These are phyloP conservation scores for Pseudogymnoascus sp. DNA, from an alignment of 2,329 filamentous ascomycete genomes.

Conservation along the genomic window DNA sequence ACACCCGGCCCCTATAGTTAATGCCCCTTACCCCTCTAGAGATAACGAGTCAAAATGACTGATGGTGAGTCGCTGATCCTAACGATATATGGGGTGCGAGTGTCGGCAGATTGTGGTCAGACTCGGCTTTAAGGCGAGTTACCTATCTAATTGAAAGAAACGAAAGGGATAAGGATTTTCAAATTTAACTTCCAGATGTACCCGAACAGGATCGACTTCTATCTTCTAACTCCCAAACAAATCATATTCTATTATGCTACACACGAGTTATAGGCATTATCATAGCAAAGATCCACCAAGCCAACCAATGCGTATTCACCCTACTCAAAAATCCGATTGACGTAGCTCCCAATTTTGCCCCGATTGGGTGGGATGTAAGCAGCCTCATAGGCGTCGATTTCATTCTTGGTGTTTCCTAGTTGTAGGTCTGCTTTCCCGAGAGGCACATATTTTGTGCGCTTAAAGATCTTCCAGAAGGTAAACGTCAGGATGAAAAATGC, in stretches of 20 bases:
- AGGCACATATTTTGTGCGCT: conserved; percentile 43
- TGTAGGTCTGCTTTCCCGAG: conserved; percentile 32
- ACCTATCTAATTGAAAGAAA: not conserved
- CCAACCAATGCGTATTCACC: not conserved
- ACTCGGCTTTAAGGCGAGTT: not conserved
- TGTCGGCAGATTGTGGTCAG: not conserved
- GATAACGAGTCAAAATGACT: not conserved
- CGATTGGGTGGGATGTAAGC: not conserved
- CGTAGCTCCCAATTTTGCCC: not conserved
- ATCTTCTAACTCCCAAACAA: not conserved
- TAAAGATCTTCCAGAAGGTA: conserved; percentile 61
- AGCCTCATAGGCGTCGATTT: conserved; percentile 11
- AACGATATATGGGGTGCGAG: not conserved
- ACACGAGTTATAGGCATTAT: not conserved
- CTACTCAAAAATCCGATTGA: conserved; percentile 11
- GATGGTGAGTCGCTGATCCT: not conserved
- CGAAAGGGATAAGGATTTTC: not conserved
- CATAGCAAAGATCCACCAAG: not conserved
- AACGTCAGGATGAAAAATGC: conserved; percentile 59
- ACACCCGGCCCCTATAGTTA: not conserved
- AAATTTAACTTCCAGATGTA: not conserved
- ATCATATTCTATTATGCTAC: not conserved
- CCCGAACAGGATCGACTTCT: not conserved
- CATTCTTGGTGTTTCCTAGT: conserved; percentile 9
- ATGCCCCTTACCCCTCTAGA: not conserved